Evolutionary conservation across 2,329 filamentous ascomycete genomes (phyloP).

Genomic region (Colletotrichum echinochloae): DNA sequence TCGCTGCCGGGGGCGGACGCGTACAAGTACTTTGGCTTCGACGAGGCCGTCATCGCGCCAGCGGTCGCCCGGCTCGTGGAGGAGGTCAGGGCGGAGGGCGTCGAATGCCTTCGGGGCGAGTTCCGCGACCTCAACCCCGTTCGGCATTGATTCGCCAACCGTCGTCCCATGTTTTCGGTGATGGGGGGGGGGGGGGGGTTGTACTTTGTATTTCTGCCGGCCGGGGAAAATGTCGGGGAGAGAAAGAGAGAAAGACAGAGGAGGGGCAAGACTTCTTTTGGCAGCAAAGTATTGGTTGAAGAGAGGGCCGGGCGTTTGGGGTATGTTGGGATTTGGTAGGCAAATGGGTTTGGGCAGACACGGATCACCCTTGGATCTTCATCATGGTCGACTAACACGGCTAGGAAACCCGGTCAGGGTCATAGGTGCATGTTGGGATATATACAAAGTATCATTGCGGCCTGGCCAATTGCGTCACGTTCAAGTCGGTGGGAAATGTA

Average conservation of each 20-base stretch:
- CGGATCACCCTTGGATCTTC: conserved; percentile 27
- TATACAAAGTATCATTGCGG: too few relatives aligned
- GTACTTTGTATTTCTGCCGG: neutral
- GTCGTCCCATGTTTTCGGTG: neutral
- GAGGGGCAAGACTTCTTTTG: too few relatives aligned
- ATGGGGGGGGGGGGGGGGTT: too few relatives aligned
- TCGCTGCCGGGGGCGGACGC: conserved; percentile 64
- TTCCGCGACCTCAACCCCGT: conserved; percentile 44
- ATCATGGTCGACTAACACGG: conserved; percentile 15
- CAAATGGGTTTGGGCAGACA: conserved; percentile 29
- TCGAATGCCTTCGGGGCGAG: conserved; percentile 44
- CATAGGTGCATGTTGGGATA: neutral
- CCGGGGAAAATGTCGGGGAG: neutral
- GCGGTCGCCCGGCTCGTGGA: conserved; percentile 49
- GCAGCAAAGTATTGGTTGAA: neutral
- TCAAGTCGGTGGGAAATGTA: neutral
- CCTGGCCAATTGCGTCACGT: neutral
- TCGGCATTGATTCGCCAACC: conserved; percentile 22
- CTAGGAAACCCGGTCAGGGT: neutral
- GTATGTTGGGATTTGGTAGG: conserved; percentile 12
- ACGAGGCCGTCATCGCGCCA: conserved; percentile 54
- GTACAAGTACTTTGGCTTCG: conserved; percentile 66
- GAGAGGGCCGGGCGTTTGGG: conserved; percentile 22
- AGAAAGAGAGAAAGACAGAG: too few relatives aligned
- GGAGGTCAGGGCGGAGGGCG: conserved; percentile 43